Evolutionary conservation across 2,329 filamentous ascomycete genomes (phyloP), one percentile per base, ranked within the genome.

Genomic region (Cladosporium sp.): DNA sequence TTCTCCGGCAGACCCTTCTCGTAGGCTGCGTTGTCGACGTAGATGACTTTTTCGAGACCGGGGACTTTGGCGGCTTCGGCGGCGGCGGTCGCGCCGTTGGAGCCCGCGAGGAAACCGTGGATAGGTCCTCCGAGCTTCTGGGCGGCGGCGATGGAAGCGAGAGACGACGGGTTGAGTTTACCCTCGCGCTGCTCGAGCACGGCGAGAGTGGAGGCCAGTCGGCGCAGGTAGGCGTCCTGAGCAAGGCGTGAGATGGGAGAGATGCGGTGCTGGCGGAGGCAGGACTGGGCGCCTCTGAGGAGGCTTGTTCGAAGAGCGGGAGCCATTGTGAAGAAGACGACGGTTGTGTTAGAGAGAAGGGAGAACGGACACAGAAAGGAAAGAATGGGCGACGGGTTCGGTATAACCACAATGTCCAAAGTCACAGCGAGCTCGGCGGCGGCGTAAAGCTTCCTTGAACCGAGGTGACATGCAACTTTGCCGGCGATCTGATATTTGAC

Each of bases 1-100:
- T 88, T 96, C 74, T 98, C 93, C 46, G 93, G 84, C 2, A 98
- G 80, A 43, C 90, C 89, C 82, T 91, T 95, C 64, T 97, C 91
- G 66, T 98, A 98, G 43, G 88, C 86, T 49, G 76, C 82, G 71
- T 89, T 97, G 57, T 96, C 88, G 16, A 97, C 84, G 36, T 82
- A 84, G 61, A 98, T 80, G 54, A 98, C 82, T 77, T 96, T 97
- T 62, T 95, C 89, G 35, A 98, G 73, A 22, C 93, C 93, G 57
- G 88, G 83, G 33, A 95, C 84, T 72, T 95, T 95, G 56, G 90
- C 86, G 19, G 87, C 90, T 71, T 94, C 84, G 51, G 87, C 83
- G 46, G 91, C 93, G 6, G 84, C 85, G 49, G 71, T 65, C 71
- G 90, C 88, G 58, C 86, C 83, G 62, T 83, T 86, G 62, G 77